Evolutionary conservation across 164 flowering plant species (phyloP).

Genomic region (Umbellularia californica): DNA sequence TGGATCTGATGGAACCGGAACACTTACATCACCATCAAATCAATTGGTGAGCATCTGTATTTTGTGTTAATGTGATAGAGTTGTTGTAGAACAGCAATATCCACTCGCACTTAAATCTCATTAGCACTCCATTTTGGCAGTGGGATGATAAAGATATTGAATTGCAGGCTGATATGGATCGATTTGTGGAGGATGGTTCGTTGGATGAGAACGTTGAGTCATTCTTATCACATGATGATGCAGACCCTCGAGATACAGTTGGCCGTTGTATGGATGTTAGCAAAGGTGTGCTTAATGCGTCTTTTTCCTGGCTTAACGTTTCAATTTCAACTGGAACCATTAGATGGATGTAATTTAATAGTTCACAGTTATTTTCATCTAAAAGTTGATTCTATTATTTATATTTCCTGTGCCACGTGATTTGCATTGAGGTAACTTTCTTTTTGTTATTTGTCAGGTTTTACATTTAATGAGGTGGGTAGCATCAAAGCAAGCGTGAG

Average conservation of each 20-base stretch:
- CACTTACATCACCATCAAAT: slow-evolving; percentile 87
- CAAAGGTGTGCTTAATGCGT: slow-evolving; percentile 46
- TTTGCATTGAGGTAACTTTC: slow-evolving; percentile 7
- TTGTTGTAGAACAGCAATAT: neutral
- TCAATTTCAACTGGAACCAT: neutral
- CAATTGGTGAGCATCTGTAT: slow-evolving; percentile 58
- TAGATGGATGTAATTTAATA: neutral
- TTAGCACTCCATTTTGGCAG: slow-evolving; percentile 54
- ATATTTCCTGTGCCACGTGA: neutral
- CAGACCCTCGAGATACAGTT: slow-evolving; percentile 74
- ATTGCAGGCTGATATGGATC: slow-evolving; percentile 87
- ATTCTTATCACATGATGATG: slow-evolving; percentile 86
- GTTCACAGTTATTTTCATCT: neutral
- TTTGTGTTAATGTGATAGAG: neutral
- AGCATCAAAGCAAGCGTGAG: slow-evolving; percentile 65
- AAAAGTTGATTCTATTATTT: no score
- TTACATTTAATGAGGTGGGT: slow-evolving; percentile 64
- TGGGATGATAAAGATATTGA: slow-evolving; percentile 89
- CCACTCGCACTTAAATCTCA: slow-evolving; percentile 22
- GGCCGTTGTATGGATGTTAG: slow-evolving; percentile 82
- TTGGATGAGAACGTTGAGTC: slow-evolving; percentile 96
- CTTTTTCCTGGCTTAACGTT: neutral
- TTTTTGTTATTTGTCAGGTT: slow-evolving; percentile 39
- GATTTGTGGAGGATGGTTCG: slow-evolving; percentile 84
- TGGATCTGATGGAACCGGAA: slow-evolving; percentile 72